Evolutionary conservation across 306 rosid species (phyloP), one percentile per base, ranked within the genome.

Genomic region (Macrotyloma uniflorum): DNA sequence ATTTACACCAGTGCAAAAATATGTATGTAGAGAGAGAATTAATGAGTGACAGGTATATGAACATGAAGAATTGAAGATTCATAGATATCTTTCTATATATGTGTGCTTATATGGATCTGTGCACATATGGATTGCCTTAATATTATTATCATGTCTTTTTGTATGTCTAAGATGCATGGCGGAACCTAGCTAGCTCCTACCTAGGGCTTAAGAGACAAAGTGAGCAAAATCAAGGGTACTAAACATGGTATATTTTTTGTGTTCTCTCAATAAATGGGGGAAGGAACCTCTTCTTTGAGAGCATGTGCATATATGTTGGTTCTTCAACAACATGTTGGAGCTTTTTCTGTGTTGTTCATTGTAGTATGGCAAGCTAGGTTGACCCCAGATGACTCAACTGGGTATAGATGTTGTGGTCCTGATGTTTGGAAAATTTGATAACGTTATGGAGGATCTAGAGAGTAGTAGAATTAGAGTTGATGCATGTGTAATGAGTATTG

Each of bases 141-240:
- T n/a, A 50, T 54, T 43, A 51, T 86, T 20, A 50, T 62, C 36
- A 57, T 86, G 81, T 65, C 81, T 77, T 67, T 66, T 62, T 76
- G 74, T 79, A 45, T 74, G 18, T 55, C 36, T 77, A 43, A 61
- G 51, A 82, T 75, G 72, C 76, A 78, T 72, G 82, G 35, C 35
- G 47, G 43, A 64, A 82, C 47, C 67, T 74, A 61, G 70, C 62
- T 69, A 50, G 47, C 47, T 61, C 51, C 51, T 49, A 79, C 33
- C 22, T 46, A 79, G 77, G 64, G 72, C 72, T 67, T 67, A 14
- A 43, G 54, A 66, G 53, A 65, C 70, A 65, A 20, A 38, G 49
- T 36, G 70, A 38, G 32, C 9, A 65, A 65, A 38, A 36, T 20
- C 70, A n/a, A 64, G 70, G 22, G 28, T 35, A n/a, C n/a, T 1